phyloP scores from a whole-genome alignment of 257 asterid genomes.

The Solanum verrucosum region DNA sequence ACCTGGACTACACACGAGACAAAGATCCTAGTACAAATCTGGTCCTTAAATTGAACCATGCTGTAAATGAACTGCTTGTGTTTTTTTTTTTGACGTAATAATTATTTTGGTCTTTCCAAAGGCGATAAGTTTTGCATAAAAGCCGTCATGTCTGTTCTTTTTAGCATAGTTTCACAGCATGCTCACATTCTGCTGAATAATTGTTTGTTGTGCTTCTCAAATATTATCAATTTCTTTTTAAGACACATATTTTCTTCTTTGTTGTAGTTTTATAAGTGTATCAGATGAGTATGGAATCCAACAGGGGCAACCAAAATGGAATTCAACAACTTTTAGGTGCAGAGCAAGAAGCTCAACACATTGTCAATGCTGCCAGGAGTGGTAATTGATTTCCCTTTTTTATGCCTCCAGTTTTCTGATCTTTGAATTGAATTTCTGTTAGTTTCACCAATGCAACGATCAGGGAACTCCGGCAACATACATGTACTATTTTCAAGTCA shows the following conservation, averaged over 20 bases:
- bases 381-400: slow-evolving; percentile 2
- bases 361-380: slow-evolving; percentile 23
- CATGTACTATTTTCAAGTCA: background rate
- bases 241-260: background rate
- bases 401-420: background rate
- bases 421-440: background rate
- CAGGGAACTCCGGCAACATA: background rate
- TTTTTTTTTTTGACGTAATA: background rate
- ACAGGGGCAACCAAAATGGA: slow-evolving; percentile 17
- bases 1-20: background rate
- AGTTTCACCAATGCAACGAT: background rate
- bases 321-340: slow-evolving; percentile 20
- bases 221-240: background rate
- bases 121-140: background rate
- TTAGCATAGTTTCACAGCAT: background rate
- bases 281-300: slow-evolving; percentile 12
- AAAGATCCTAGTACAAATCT: background rate
- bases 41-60: background rate
- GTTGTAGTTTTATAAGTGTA: background rate
- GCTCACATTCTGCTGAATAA: background rate
- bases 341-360: slow-evolving; percentile 30
- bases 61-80: background rate
- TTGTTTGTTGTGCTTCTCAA: background rate
- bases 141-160: background rate
- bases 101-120: background rate